Conservation (phyloP, 306 rosid species). For the Inga oerstediana region DNA sequence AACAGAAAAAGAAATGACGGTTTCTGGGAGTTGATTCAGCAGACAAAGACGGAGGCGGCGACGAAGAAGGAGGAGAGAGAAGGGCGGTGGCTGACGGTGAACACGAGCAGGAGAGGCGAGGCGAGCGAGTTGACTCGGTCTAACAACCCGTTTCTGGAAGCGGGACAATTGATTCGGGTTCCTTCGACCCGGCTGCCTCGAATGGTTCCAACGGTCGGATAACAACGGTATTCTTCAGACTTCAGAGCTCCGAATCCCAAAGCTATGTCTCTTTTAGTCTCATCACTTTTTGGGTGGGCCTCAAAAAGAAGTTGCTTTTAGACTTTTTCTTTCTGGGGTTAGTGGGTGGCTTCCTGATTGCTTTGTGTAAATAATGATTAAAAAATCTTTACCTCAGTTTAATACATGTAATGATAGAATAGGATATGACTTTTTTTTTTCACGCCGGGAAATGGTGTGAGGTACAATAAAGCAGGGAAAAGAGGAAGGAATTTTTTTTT, state of each 20-base stretch:
- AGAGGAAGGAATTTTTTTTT: not conserved
- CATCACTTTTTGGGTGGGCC: not conserved
- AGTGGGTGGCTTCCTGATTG: not conserved
- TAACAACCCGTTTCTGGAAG: constrained; percentile 69
- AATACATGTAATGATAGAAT: not conserved
- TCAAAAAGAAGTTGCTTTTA: not conserved
- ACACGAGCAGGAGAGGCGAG: not conserved
- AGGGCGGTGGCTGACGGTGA: constrained; percentile 51
- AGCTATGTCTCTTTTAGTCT: not conserved
- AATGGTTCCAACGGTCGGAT: constrained; percentile 49
- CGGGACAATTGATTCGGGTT: constrained; percentile 50
- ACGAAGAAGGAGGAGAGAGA: constrained; percentile 45
- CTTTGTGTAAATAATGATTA: not conserved
- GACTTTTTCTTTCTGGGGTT: too few species aligned
- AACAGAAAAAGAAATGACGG: constrained; percentile 50
- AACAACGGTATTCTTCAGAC: not conserved
- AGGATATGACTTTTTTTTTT: not conserved
- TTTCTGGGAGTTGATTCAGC: constrained; percentile 66
- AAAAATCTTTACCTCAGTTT: not conserved
- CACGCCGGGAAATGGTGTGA: not conserved
- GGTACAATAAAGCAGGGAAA: not conserved
- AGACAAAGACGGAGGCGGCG: constrained; percentile 37
- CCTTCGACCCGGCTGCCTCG: constrained; percentile 23
- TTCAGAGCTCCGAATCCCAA: not conserved
- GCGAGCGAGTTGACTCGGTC: constrained; percentile 49